Conservation (phyloP, 257 asterid species). For the Eucommia ulmoides region DNA sequence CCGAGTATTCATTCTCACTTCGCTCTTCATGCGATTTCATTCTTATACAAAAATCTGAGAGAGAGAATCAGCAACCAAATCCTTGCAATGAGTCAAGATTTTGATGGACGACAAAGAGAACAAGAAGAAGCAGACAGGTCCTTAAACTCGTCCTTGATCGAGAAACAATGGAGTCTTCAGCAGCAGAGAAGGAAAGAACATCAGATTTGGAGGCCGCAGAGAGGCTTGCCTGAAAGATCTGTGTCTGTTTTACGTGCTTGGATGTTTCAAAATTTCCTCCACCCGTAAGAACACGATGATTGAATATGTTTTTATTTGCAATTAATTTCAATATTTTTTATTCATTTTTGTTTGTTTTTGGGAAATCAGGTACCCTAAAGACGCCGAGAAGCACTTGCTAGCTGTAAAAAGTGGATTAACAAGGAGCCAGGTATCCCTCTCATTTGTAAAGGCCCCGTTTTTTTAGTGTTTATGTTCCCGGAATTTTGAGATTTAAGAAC, state of each 20-base stretch:
- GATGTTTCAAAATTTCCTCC: slow-evolving; percentile 97
- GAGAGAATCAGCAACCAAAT: slow-evolving; percentile 65
- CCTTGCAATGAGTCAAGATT: slow-evolving; percentile 45
- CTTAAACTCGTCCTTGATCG: slow-evolving; percentile 39
- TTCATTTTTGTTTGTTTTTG: too few relatives aligned
- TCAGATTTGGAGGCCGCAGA: slow-evolving; percentile 86
- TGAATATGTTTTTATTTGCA: too few relatives aligned
- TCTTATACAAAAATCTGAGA: slow-evolving; percentile 52
- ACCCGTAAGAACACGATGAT: too few relatives aligned
- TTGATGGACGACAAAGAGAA: slow-evolving; percentile 8
- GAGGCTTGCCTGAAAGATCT: slow-evolving; percentile 89
- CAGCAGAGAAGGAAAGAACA: slow-evolving; percentile 67
- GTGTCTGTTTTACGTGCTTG: slow-evolving; percentile 87
- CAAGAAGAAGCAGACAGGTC: slow-evolving; percentile 43
- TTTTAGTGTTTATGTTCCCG: too few relatives aligned
- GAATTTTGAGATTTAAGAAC: too few relatives aligned
- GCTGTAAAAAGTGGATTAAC: too few relatives aligned
- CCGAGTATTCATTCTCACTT: slow-evolving; percentile 70
- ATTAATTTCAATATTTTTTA: too few relatives aligned
- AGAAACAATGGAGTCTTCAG: slow-evolving; percentile 83
- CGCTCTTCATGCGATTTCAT: slow-evolving; percentile 52
- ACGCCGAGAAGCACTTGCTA: too few relatives aligned
- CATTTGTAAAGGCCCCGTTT: too few relatives aligned
- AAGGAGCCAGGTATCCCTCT: too few relatives aligned
- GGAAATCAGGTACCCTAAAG: too few relatives aligned